A percentile compares a stretch with the other conserved stretches of the same genome.
Evolutionary conservation across 345 rosid genomes (phyloP).

Genomic region (Salix dunnii): DNA sequence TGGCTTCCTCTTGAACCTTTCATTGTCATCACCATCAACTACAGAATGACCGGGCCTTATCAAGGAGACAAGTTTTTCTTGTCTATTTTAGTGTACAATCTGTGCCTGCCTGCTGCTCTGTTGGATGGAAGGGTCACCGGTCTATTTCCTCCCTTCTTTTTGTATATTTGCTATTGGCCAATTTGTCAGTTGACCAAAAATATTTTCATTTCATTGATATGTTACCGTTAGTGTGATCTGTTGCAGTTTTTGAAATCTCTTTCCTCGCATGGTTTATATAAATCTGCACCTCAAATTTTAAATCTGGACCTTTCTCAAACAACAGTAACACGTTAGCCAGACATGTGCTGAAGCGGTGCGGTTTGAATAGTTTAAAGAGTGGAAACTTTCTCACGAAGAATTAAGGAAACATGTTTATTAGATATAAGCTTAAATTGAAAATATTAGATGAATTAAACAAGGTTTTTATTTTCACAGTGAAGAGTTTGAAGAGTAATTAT

Average conservation of each 20-base stretch:
- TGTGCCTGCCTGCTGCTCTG: background rate
- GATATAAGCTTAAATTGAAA: no score
- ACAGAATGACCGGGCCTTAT: conserved; percentile 21
- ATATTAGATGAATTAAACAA: no score
- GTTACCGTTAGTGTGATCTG: conserved; percentile 8
- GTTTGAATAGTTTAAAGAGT: no score
- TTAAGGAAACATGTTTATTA: no score
- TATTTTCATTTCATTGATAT: conserved; percentile 27
- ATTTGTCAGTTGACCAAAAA: conserved; percentile 21
- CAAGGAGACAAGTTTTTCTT: background rate
- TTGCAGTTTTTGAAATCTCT: conserved; percentile 1
- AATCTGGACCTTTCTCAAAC: background rate
- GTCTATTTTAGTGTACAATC: conserved; percentile 27
- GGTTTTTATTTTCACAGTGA: no score
- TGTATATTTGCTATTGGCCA: conserved; percentile 32
- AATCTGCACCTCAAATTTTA: background rate
- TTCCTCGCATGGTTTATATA: background rate
- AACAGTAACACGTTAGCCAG: no score
- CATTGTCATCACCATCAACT: conserved; percentile 52
- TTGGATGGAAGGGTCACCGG: conserved; percentile 23
- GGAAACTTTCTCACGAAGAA: no score
- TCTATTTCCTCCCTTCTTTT: conserved; percentile 10
- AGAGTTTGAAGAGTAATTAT: no score
- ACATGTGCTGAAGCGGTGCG: no score
- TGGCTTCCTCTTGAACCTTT: conserved; percentile 70